Evolutionary conservation across 768 basidiomycete genomes (phyloP).

Genomic region (Russula dissimulans): DNA sequence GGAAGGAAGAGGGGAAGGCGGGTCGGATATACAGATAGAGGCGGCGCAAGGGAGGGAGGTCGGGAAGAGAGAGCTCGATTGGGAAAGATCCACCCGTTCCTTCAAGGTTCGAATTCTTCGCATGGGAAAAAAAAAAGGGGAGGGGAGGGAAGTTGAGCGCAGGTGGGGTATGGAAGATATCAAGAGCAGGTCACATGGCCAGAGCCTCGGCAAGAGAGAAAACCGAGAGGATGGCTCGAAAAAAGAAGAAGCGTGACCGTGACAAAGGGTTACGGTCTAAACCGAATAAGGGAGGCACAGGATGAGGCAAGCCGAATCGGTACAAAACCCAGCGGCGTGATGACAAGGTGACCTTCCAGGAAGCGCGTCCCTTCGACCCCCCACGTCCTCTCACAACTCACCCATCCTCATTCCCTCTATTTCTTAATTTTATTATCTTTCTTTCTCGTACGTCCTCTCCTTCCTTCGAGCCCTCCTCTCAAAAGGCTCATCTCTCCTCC

Average conservation of each 20-base stretch:
- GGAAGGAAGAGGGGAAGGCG: background rate
- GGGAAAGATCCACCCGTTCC: slow-evolving; percentile 12
- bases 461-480: slow-evolving; percentile 6
- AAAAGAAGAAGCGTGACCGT: slow-evolving; percentile 13
- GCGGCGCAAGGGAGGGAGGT: slow-evolving; percentile 7
- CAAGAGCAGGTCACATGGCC: slow-evolving; percentile 10
- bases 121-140: slow-evolving; percentile 21
- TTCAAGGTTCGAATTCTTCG: slow-evolving; percentile 20
- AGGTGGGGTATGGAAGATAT: background rate
- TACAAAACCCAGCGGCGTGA: slow-evolving; percentile 21
- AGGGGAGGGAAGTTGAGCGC: slow-evolving; percentile 11
- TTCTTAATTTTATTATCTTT: slow-evolving; percentile 19
- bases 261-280: slow-evolving; percentile 14
- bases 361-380: slow-evolving; percentile 20
- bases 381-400: slow-evolving; percentile 14
- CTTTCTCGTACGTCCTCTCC: slow-evolving; percentile 8
- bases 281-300: slow-evolving; percentile 16
- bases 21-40: background rate
- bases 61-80: slow-evolving; percentile 7
- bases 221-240: slow-evolving; percentile 6
- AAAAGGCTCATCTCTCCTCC: slow-evolving; percentile 1
- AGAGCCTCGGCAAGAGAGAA: slow-evolving; percentile 9
- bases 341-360: slow-evolving; percentile 19
- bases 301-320: slow-evolving; percentile 19
- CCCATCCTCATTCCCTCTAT: slow-evolving; percentile 12